A percentile compares a stretch with the other conserved stretches of the same genome.
phyloP scores from a whole-genome alignment of 2,329 filamentous ascomycete genomes.

The Penicillium sp. region DNA sequence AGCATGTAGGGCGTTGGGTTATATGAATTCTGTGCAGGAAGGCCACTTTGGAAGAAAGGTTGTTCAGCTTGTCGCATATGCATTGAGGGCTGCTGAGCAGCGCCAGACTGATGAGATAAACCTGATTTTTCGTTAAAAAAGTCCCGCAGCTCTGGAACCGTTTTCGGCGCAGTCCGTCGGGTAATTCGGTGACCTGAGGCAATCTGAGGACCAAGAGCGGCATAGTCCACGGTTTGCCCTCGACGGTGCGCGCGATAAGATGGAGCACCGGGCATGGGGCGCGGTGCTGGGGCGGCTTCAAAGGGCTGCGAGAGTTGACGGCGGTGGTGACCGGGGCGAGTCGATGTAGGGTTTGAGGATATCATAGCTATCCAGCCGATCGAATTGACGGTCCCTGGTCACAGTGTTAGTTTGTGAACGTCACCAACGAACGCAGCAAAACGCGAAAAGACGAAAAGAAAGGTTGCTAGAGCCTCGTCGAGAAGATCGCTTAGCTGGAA shows the following conservation, averaged over 20 bases:
- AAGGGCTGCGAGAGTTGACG: constrained; percentile 79
- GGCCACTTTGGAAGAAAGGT: constrained; percentile 21
- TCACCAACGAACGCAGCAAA: constrained; percentile 40
- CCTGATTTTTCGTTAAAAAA: constrained; percentile 35
- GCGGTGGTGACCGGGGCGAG: constrained; percentile 71
- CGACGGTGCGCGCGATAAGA: constrained; percentile 66
- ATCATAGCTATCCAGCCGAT: constrained; percentile 36
- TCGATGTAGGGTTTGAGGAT: constrained; percentile 25
- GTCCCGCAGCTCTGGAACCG: constrained; percentile 30
- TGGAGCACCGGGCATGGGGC: constrained; percentile 62
- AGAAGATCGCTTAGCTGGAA: constrained; percentile 14
- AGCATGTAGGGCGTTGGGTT: constrained; percentile 36
- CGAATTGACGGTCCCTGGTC: constrained; percentile 61
- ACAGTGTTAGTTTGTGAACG: constrained; percentile 52
- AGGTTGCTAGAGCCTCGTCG: constrained; percentile 22
- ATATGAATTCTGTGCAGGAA: constrained; percentile 26
- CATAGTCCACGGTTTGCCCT: constrained; percentile 81
- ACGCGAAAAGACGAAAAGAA: constrained; percentile 19
- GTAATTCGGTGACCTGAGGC: constrained; percentile 19
- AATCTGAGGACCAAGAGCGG: constrained; percentile 59
- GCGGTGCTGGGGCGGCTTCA: constrained; percentile 60
- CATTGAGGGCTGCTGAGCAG: constrained; percentile 20
- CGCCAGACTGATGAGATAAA: constrained; percentile 17
- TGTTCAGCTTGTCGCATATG: constrained; percentile 53
- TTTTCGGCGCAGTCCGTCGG: constrained; percentile 26